Conservation (phyloP, 345 rosid species). For the Corchorus capsularis region DNA sequence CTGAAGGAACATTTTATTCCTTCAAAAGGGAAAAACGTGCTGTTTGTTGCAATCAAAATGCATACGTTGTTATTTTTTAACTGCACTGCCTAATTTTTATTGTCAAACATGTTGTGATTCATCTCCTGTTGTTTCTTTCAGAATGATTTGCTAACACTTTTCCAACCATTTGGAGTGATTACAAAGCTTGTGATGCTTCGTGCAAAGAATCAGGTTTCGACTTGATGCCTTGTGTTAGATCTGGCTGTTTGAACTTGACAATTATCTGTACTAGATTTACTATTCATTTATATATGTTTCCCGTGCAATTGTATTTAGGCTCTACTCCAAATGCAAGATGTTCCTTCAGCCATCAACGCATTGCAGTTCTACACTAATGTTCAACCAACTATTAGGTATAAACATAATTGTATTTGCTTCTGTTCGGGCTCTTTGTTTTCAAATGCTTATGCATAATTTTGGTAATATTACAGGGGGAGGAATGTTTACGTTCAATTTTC, state of each 20-base stretch:
- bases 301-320: constrained; percentile 53
- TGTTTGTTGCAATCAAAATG: not conserved
- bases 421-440: not conserved
- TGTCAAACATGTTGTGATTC: constrained; percentile 12
- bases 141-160: constrained; percentile 97
- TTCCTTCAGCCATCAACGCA: constrained; percentile 82
- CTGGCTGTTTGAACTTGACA: constrained; percentile 4
- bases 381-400: constrained; percentile 85
- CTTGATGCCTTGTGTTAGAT: constrained; percentile 2
- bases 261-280: constrained; percentile 5
- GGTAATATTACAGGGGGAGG: constrained; percentile 63
- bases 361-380: constrained; percentile 76
- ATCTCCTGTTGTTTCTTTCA: constrained; percentile 32
- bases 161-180: constrained; percentile 97
- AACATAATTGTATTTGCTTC: constrained; percentile 2
- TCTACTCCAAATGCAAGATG: constrained; percentile 97
- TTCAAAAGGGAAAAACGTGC: not conserved
- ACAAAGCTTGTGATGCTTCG: constrained; percentile 99
- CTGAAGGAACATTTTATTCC: not conserved
- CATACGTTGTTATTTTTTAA: not conserved
- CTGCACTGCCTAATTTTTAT: not conserved
- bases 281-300: constrained; percentile 5
- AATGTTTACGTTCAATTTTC: constrained; percentile 97
- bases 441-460: not conserved
- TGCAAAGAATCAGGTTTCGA: constrained; percentile 93